Evolutionary conservation across 495 filamentous ascomycete species (phyloP).

Genomic region (Penicillium simplicissimum): DNA sequence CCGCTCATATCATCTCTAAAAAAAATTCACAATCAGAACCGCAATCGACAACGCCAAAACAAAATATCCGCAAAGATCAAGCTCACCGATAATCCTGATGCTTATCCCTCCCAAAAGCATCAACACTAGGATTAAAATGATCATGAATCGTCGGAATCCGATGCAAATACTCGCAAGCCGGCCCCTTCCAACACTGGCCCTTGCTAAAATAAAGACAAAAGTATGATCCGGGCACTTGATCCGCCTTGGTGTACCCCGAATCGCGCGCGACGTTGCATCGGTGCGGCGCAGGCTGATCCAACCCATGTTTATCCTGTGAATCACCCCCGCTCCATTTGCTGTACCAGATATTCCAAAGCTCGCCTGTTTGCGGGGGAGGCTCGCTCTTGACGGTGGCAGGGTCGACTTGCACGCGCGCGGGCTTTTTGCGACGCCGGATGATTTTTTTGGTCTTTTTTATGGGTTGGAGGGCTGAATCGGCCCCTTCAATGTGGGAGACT

Average conservation of each 20-base stretch:
- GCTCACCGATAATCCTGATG: conserved; percentile 15
- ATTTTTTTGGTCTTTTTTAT: conserved; percentile 55
- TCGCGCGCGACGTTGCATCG: conserved; percentile 83
- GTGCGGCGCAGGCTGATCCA: conserved; percentile 68
- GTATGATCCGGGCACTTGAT: conserved; percentile 75
- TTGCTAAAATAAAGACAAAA: conserved; percentile 93
- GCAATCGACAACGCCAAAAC: not conserved
- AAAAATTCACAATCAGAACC: not conserved
- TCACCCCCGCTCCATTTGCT: conserved; percentile 96
- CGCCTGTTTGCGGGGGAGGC: conserved; percentile 85
- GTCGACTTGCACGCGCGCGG: conserved; percentile 75
- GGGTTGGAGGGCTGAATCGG: conserved; percentile 22
- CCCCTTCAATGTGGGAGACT: conserved; percentile 10
- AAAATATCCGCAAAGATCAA: not conserved
- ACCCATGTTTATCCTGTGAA: conserved; percentile 80
- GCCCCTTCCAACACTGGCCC: conserved; percentile 79
- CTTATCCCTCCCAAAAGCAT: conserved; percentile 76
- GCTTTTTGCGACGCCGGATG: conserved; percentile 49
- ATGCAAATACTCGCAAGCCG: conserved; percentile 94
- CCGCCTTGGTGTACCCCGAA: conserved; percentile 85
- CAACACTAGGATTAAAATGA: conserved; percentile 83
- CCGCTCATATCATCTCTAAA: conserved; percentile 80
- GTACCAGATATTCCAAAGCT: conserved; percentile 91
- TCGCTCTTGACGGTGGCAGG: conserved; percentile 76
- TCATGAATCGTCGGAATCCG: conserved; percentile 80